Evolutionary conservation across 2,329 filamentous ascomycete genomes (phyloP).

Genomic region (Madurella fahalii): DNA sequence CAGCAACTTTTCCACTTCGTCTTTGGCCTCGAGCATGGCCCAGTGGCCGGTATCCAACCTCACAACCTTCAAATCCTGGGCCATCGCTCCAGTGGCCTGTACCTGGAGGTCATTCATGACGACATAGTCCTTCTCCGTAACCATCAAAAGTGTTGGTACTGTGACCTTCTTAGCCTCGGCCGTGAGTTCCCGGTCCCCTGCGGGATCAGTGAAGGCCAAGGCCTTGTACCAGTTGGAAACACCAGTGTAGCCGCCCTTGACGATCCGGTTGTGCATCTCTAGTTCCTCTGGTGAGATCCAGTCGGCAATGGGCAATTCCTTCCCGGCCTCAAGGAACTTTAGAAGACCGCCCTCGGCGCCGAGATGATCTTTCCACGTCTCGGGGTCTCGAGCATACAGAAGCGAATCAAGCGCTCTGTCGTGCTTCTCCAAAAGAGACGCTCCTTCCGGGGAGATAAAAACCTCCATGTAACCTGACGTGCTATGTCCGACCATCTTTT

Average conservation of each 20-base stretch:
- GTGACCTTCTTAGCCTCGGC: conserved; percentile 4
- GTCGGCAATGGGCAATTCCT: conserved; percentile 4
- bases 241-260: conserved; percentile 8
- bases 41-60: conserved; percentile 5
- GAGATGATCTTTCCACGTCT: conserved; percentile 4
- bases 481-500: background rate
- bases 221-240: conserved; percentile 12
- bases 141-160: conserved; percentile 3
- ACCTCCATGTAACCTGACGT: conserved; percentile 5
- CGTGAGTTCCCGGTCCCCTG: conserved; percentile 3
- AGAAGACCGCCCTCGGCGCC: conserved; percentile 4
- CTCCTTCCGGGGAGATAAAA: conserved; percentile 7
- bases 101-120: conserved; percentile 2
- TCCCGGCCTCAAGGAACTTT: conserved; percentile 5
- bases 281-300: conserved; percentile 4
- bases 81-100: background rate
- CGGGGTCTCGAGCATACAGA: conserved; percentile 7
- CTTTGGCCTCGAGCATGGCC: conserved; percentile 9
- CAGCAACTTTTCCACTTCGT: background rate
- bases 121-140: background rate
- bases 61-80: background rate
- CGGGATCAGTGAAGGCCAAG: background rate
- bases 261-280: conserved; percentile 5
- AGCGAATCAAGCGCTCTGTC: conserved; percentile 1
- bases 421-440: conserved; percentile 4